Base-by-base conservation (phyloP, 2,329 filamentous ascomycete genomes). In the Hymenoscyphus albidus region DNA sequence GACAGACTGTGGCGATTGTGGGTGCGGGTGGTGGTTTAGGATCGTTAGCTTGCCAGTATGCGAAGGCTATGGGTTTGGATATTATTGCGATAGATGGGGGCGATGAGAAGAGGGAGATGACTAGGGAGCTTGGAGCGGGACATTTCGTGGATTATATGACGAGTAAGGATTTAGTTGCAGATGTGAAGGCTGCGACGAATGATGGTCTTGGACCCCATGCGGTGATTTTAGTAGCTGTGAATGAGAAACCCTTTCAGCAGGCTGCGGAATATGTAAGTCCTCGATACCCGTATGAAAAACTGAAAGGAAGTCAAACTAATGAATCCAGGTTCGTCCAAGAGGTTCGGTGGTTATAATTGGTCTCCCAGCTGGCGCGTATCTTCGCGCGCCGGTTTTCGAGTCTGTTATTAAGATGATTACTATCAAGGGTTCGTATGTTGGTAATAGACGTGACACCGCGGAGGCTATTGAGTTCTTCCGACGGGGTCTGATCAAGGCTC, bases 161-260 rank as follows among this genome's bases (percentile, higher is more conserved):
- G 64, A 87, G 85, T 76, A 86, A 88, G 78, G 89, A 97, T 78
- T 78, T 97, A 32, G 89, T 96, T 71, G 85, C 86, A 71, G 92
- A 96, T 70, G 93, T 97, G 69, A 91, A 93, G 81, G 87, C 86
- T 58, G 88, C 88, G 35, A 96, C 92, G 1, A 79, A 85, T 35
- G 92, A 94, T 72, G 91, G 91, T 22, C 84, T 92, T 16, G 94
- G 94, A 61, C 93, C 93, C 5, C 90, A 96, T 73, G 93, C 92
- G 48, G 93, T 94, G 67, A 82, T 97, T 70, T 83, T 97, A 56
- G 86, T 97, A 66, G 93, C 94, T 67, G 93, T 92, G 61, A 85
- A 83, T 72, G 93, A 97, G 84, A 92, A 89, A 82, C 94, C 94
- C 62, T 97, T 97, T 88, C 92, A 97, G 81, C 93, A 97, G 81